These are phyloP conservation scores for Pseudomonodictys pantanalensis DNA, from an alignment of 495 filamentous ascomycete genomes.

Conservation along the genomic window DNA sequence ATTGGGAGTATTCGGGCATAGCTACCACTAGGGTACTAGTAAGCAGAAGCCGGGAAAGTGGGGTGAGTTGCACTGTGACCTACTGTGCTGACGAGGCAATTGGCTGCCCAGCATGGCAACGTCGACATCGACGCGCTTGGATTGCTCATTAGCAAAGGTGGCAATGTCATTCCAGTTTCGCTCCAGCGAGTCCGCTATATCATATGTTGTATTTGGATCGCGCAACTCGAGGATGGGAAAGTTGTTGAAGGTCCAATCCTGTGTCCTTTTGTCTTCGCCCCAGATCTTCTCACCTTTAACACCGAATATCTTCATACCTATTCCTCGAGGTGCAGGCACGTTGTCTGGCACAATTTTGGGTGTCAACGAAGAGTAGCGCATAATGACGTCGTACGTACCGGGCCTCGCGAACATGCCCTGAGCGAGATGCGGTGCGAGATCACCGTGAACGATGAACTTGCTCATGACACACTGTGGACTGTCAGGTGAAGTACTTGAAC, in stretches of 20 bases:
- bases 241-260: constrained; percentile 52
- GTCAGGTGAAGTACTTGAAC: background rate
- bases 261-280: constrained; percentile 42
- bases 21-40: no score
- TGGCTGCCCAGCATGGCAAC: constrained; percentile 35
- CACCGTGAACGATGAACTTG: constrained; percentile 43
- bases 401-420: constrained; percentile 47
- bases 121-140: constrained; percentile 43
- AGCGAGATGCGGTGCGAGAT: constrained; percentile 45
- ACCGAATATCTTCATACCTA: constrained; percentile 51
- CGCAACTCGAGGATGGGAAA: constrained; percentile 49
- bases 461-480: constrained; percentile 39
- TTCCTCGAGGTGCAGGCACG: constrained; percentile 48
- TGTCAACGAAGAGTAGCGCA: constrained; percentile 41
- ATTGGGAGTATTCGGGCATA: constrained; percentile 49
- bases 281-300: constrained; percentile 49
- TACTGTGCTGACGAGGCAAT: constrained; percentile 23
- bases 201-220: constrained; percentile 46
- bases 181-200: constrained; percentile 41
- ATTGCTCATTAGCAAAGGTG: constrained; percentile 16
- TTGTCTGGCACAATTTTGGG: constrained; percentile 37
- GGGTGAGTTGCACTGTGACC: no score
- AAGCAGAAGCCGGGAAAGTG: no score
- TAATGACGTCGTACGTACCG: constrained; percentile 42
- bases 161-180: background rate